Base-by-base conservation (phyloP, 176 grass and related monocot genomes). In the Zoysia japonica region DNA sequence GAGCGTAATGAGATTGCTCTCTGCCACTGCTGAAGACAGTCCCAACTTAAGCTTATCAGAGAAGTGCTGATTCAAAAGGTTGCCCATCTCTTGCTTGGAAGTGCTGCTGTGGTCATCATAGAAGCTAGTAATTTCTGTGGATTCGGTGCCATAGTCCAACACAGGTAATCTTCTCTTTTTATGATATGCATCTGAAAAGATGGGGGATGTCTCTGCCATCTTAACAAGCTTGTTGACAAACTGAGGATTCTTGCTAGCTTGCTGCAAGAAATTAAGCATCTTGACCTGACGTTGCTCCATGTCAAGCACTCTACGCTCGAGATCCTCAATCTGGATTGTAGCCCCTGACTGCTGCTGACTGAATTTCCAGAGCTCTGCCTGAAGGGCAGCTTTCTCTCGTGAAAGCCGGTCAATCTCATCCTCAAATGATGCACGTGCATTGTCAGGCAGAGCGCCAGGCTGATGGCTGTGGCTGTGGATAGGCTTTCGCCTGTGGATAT, bases 391-490 rank as follows among this genome's bases (percentile, higher is more conserved):
- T 83, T 85, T 92, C 86, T 99, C 90, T 36, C 82, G 78, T 65
- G 82, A 65, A 80, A 95, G 92, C 20, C 84, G 84, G 3, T 95
- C 96, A n/a, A 99, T 99, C 76, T 99, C 92, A 64, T 99, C 92
- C 65, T 95, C 90, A n/a, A 99, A 84, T 47, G 87, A 65, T 17
- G 82, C 82, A 73, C 92, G 89, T 67, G 95, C 92, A 17, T 87
- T 76, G 51, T 93, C 81, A 52, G 81, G 74, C 53, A 88, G 13
- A 13, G 76, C 82, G 60, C 90, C 88, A 1, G 92, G 84, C 28
- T 83, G 78, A 70, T 88, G 86, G 48, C 92, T 89, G 70, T 99
- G 96, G 84, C 92, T 99, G 79, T 99, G 96, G 78, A 99, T 95
- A 47, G 96, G 96, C 79, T 99, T 99, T 35, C 96, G 81, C 37